Base-by-base conservation (phyloP, 1,284 basidiomycete species). In the Boletus semigastroideus region DNA sequence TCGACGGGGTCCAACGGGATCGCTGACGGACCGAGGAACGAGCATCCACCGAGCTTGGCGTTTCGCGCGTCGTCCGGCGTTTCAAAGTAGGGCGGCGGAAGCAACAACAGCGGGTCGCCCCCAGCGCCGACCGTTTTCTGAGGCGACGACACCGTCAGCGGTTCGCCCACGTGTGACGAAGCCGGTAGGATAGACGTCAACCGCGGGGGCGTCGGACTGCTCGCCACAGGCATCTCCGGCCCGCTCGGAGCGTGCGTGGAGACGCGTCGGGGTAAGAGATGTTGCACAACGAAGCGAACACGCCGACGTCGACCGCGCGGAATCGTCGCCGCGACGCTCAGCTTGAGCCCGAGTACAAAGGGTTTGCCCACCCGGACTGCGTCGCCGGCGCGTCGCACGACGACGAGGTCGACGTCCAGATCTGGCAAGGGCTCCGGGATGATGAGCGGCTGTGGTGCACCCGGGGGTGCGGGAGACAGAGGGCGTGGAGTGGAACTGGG, bases 361-460 rank as follows among this genome's bases (percentile, higher is more conserved):
- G 83, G 80, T 49, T 75, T 78, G 49, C 83, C 81, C 1, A 85
- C 65, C 3, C 59, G 57, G 28, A 86, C 71, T 1, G 56, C 33
- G 13, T 75, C 72, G 30, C 73, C 72, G 1, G 80, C 74, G n/a
- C 81, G 69, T 42, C 77, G 69, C 17, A 74, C 74, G 22, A 84
- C 74, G 31, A 84, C 65, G n/a, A 90, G 74, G 53, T 81, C 80
- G 11, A 82, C 72, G 42, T 86, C 82, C 11, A 89, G 59, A 46
- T 80, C 78, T 8, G 73, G 62, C 10, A 61, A 48, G 9, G 59
- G 51, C 17, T 64, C 46, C 16, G 63, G 51, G 40, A 58, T 47
- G 47, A 52, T 51, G 25, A 46, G 59, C n/a, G 64, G 49, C 22
- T 56, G 69, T 10, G 46, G 42, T 12, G 51, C 53, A 28, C 53